Base-by-base conservation (phyloP, 768 basidiomycete genomes). In the Termitomyces bulborhizus region DNA sequence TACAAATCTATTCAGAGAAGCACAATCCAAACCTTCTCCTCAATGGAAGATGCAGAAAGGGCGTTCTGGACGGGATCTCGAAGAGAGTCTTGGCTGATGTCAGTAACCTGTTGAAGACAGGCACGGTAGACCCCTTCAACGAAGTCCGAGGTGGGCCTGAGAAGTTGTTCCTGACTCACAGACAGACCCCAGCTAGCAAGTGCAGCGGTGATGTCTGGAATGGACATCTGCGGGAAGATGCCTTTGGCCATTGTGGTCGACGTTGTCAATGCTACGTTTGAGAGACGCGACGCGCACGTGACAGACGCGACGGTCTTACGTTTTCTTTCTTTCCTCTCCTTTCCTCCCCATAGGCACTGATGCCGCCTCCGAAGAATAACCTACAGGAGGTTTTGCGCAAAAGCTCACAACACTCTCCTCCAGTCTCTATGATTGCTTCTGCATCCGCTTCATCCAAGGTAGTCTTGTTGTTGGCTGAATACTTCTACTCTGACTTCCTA, bases 41-140 rank as follows among this genome's bases (percentile, higher is more conserved):
- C 73, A 18, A 77, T 71, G 11, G 78, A 76, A 0, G 83, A 73
- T 2, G 75, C 71, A 13, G 74, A 69, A 37, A 91, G 66, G 0
- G 82, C 76, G 34, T 73, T 74, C 57, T 86, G 79, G 0, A 80
- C 75, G 0, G 89, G 80, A 2, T 81, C 77, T 55, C 80, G 76
- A 5, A 93, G 76, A 29, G 71, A 68, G 8, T 85, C 82, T 34
- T 79, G 76, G 31, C 75, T 76, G 53, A 93, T 73, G 50, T 79
- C 78, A 5, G 85, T 85, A 55, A 90, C 82, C 62, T 88, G 85
- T 41, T 85, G 78, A 41, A 93, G 76, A 64, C 88, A 88, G 7
- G 84, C 81, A 56, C 73, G 76, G 69, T 87, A 92, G 18, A 91
- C 79, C 50, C 72, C 74, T 37, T 84, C 76, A 31, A 91, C 86